Evolutionary conservation across 495 filamentous ascomycete genomes (phyloP).

Genomic region (Penicillium cataractarum): DNA sequence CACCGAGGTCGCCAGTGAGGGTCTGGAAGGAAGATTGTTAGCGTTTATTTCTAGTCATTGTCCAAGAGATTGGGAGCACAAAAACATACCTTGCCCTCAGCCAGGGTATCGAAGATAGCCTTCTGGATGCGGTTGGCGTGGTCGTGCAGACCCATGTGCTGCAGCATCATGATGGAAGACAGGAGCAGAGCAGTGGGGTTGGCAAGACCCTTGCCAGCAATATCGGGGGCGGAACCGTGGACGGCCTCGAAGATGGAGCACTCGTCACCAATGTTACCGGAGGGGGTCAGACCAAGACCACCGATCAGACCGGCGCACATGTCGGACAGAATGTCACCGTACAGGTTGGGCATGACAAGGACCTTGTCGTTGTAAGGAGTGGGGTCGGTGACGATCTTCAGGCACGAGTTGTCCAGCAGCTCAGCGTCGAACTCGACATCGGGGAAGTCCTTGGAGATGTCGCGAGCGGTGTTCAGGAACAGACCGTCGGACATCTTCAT

Average conservation of each 20-base stretch:
- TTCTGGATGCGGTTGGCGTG: constrained; percentile 88
- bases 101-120: constrained; percentile 90
- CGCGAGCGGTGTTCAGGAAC: constrained; percentile 82
- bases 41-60: constrained; percentile 2
- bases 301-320: constrained; percentile 99
- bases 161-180: constrained; percentile 97
- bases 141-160: constrained; percentile 90
- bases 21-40: constrained; percentile 45
- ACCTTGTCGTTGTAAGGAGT: constrained; percentile 98
- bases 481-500: constrained; percentile 99
- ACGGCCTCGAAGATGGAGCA: constrained; percentile 99
- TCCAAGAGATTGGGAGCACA: not conserved
- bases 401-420: constrained; percentile 96
- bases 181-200: constrained; percentile 94
- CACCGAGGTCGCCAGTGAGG: constrained; percentile 93
- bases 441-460: constrained; percentile 92
- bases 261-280: constrained; percentile 97
- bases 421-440: constrained; percentile 93
- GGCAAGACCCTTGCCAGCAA: constrained; percentile 91
- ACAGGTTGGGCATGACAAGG: constrained; percentile 98
- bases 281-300: constrained; percentile 94
- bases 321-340: constrained; percentile 98
- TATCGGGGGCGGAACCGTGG: constrained; percentile 96
- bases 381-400: constrained; percentile 96
- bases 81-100: constrained; percentile 81